phyloP scores from a whole-genome alignment of 768 basidiomycete genomes.

The Amanita exitialis region DNA sequence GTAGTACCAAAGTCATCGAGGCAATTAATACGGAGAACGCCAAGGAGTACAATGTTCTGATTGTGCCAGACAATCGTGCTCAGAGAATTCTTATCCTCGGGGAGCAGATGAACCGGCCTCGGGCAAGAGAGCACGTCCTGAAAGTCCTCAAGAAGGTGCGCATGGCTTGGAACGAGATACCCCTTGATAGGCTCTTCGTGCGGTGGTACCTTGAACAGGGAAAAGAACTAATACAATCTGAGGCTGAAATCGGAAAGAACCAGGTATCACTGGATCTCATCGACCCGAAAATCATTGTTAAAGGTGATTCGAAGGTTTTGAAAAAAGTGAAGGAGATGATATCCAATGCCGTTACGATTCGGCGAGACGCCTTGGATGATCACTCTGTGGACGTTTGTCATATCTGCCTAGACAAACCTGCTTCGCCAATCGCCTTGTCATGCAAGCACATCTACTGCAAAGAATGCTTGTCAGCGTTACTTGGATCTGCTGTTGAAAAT shows the following conservation, averaged over 20 bases:
- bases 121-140: conserved; percentile 20
- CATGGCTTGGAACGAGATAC: conserved; percentile 22
- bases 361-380: conserved; percentile 1
- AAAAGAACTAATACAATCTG: conserved; percentile 25
- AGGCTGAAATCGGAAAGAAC: conserved; percentile 24
- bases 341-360: conserved; percentile 12
- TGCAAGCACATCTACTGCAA: conserved; percentile 48
- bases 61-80: conserved; percentile 23
- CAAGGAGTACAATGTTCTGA: conserved; percentile 23
- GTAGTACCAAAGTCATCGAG: conserved; percentile 27
- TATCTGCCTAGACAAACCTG: conserved; percentile 28
- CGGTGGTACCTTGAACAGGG: conserved; percentile 28
- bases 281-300: conserved; percentile 28
- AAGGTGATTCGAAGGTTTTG: conserved; percentile 24
- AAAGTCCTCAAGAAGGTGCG: conserved; percentile 31
- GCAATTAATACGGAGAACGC: conserved; percentile 21
- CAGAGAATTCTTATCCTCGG: conserved; percentile 32
- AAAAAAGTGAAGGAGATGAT: conserved; percentile 18
- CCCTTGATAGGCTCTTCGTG: conserved; percentile 22
- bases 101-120: conserved; percentile 15
- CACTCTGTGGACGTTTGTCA: conserved; percentile 19
- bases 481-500: conserved; percentile 22
- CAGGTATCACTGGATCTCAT: conserved; percentile 34
- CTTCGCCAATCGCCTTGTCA: conserved; percentile 22
- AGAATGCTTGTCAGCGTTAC: conserved; percentile 34